Base-by-base conservation (phyloP, 495 filamentous ascomycete genomes). In the Lentithecium fluviatile region DNA sequence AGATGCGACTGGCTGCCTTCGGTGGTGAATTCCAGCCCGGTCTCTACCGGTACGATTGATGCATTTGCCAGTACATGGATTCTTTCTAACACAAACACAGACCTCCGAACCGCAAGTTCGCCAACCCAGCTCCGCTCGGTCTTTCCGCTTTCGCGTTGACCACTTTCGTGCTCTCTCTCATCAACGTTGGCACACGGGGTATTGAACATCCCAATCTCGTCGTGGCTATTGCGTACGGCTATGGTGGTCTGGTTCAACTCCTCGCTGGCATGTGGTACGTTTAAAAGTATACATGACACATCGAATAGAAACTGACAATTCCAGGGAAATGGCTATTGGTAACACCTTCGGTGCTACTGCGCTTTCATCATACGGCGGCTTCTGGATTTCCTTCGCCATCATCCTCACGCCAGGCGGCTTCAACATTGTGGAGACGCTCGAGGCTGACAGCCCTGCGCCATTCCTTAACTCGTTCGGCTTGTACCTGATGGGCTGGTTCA, bases 271-370 rank as follows among this genome's bases (percentile, higher is more conserved):
- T 97, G 93, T 96, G 94, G 91, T 95, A 83, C 74, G 91, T 89
- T 25, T 47, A 7, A 37, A 15, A 24, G 12, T 20, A 12, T 17
- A 40, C 19, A 6, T 19, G 40, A 4, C 7, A 23, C 21, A 1
- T 19, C n/a, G n/a, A 43, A 7, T 38, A 15, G 11, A 25, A 60
- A 32, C 52, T 64, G 17, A 64, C 34, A 36, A 12, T 5, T 0
- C 24, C 64, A 96, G 91, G 94, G 94, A 97, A 83, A 96, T 96
- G 91, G 94, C 93, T 56, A 84, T 95, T 8, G 94, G 92, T 61
- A 97, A 79, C 84, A 96, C 94, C 42, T 98, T 98, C 62, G 94
- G 91, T 85, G 94, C 92, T 55, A 97, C 92, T 52, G 94, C 94
- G 51, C 83, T 98, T 64, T 94, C 91, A 10, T 97, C 94, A 6